Evolutionary conservation across 1,284 basidiomycete species (phyloP).

Genomic region (Austroboletus olivaceoglutinosus): DNA sequence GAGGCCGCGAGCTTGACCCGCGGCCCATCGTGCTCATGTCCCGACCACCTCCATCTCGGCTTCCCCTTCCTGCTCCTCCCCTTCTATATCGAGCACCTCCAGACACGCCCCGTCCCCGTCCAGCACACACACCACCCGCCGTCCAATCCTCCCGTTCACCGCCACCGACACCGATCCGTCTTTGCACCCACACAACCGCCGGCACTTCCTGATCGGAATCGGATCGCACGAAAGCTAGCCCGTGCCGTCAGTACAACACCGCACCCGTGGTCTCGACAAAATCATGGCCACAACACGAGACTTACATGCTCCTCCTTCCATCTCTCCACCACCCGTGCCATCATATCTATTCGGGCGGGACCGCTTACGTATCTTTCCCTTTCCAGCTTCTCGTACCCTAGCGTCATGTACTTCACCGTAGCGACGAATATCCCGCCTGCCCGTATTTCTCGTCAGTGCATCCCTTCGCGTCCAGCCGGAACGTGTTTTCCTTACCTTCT

Average conservation of each 20-base stretch:
- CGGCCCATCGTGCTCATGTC: slow-evolving; percentile 26
- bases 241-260: slow-evolving; percentile 35
- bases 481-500: slow-evolving; percentile 44
- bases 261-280: slow-evolving; percentile 32
- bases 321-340: slow-evolving; percentile 51
- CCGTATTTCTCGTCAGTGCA: slow-evolving; percentile 27
- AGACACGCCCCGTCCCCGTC: slow-evolving; percentile 57
- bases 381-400: slow-evolving; percentile 55
- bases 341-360: slow-evolving; percentile 60
- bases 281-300: slow-evolving; percentile 34
- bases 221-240: slow-evolving; percentile 46
- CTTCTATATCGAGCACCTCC: slow-evolving; percentile 78
- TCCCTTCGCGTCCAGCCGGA: slow-evolving; percentile 18
- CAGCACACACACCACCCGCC: slow-evolving; percentile 72
- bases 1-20: slow-evolving; percentile 25
- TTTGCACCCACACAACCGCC: slow-evolving; percentile 50
- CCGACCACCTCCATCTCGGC: slow-evolving; percentile 36
- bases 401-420: slow-evolving; percentile 55
- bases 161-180: slow-evolving; percentile 56
- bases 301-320: slow-evolving; percentile 55
- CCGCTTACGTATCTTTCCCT: slow-evolving; percentile 49
- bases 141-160: slow-evolving; percentile 69
- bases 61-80: slow-evolving; percentile 46
- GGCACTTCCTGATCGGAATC: slow-evolving; percentile 56
- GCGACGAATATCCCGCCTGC: slow-evolving; percentile 52